These are phyloP conservation scores for Ogataea pini DNA, from an alignment of 805 yeast species.

Conservation along the genomic window DNA sequence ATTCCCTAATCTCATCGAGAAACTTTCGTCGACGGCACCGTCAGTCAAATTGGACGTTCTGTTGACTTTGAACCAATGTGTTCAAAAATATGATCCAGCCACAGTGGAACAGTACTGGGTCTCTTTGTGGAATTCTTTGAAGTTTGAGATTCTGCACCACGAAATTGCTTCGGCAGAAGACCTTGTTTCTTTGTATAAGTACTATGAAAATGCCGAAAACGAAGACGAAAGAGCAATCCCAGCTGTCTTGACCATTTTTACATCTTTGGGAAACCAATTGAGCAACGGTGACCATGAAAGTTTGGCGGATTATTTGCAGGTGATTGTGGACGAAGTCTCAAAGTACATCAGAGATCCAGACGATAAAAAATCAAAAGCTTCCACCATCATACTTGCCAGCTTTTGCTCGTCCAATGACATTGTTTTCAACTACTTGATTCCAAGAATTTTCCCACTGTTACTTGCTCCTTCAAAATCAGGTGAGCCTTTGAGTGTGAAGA, in stretches of 20 bases:
- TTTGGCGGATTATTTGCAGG: slow-evolving; percentile 23
- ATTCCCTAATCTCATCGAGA: slow-evolving; percentile 76
- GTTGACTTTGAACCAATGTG: slow-evolving; percentile 57
- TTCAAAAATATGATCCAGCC: slow-evolving; percentile 50
- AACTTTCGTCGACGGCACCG: slow-evolving; percentile 74
- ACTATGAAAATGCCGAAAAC: slow-evolving; percentile 34
- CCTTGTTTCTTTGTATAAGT: slow-evolving; percentile 27
- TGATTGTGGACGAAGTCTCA: slow-evolving; percentile 50
- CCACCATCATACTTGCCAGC: slow-evolving; percentile 59
- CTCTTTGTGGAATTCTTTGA: slow-evolving; percentile 82
- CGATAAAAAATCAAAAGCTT: slow-evolving; percentile 59
- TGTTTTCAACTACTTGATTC: slow-evolving; percentile 51
- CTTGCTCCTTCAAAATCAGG: slow-evolving; percentile 34
- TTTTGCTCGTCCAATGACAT: slow-evolving; percentile 48
- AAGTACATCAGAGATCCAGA: slow-evolving; percentile 51
- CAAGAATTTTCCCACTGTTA: slow-evolving; percentile 46
- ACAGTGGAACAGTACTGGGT: slow-evolving; percentile 63
- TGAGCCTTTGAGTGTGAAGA: slow-evolving; percentile 45
- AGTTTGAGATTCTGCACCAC: slow-evolving; percentile 84
- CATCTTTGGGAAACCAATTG: slow-evolving; percentile 43
- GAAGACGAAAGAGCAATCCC: slow-evolving; percentile 39
- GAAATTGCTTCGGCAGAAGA: slow-evolving; percentile 43
- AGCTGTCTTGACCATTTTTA: slow-evolving; percentile 46
- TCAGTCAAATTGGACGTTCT: slow-evolving; percentile 74
- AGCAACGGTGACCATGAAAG: slow-evolving; percentile 15